Evolutionary conservation across 805 yeast species (phyloP), one percentile per base, ranked within the genome.

Genomic region (Cyberlindnera maclurae): DNA sequence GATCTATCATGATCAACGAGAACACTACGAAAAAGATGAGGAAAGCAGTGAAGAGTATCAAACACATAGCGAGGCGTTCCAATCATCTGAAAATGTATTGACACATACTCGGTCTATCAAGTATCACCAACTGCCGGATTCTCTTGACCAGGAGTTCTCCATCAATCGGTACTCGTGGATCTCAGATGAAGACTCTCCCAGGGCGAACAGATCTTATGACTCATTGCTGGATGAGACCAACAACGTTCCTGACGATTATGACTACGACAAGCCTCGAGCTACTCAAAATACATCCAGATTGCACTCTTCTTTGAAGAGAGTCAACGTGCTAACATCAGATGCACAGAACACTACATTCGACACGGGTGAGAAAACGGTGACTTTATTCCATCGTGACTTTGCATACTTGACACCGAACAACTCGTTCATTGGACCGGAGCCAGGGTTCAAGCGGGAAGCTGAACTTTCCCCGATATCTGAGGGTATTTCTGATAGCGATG

Each of bases 191-290:
- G 18, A 33, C 3, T 29, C 41, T 11, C 40, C 34, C 12, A 57
- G 35, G 50, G 52, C 29, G 31, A 31, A 22, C 26, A 51, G 47
- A 12, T 49, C 56, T 3, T 65, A 67, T 39, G 71, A 68, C n/a
- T 63, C 64, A 15, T 56, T 68, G 12, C 39, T 74, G 15, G 78
- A 73, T 45, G 79, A 74, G 50, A 71, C 70, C 34, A 74, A 74
- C 43, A 60, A 53, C 3, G 60, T 73, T 4, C 75, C 78, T 2
- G 74, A 67, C 41, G 71, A 69, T 37, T 65, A 46, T 33, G 61
- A 48, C 15, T 43, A 34, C 26, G 45, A 42, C 11, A 32, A 31
- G 8, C 17, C 36, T 17, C 15, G 20, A n/a, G 20, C 24, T 13
- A 4, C 26, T 11, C 17, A 17, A 18, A 22, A 17, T 10, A 15